Evolutionary conservation across 352 stramenopile species (phyloP).

Genomic region (Phytophthora colocasiae): DNA sequence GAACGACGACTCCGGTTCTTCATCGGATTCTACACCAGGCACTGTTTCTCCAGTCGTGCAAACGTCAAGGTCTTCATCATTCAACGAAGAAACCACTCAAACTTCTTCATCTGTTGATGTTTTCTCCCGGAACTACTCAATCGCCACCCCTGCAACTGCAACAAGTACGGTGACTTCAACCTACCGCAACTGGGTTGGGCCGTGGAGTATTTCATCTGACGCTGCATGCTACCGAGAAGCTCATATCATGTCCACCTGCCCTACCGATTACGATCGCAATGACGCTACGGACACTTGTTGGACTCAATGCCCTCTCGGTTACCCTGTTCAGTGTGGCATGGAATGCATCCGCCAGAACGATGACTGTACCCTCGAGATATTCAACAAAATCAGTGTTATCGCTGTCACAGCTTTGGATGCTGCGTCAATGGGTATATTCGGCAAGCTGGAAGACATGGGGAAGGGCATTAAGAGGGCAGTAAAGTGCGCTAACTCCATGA

Average conservation of each 20-base stretch:
- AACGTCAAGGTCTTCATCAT: background rate
- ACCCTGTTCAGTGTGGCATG: conserved; percentile 54
- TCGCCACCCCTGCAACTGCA: conserved; percentile 13
- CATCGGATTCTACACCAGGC: background rate
- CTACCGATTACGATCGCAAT: conserved; percentile 43
- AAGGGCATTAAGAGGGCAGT: conserved; percentile 13
- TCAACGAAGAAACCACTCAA: background rate
- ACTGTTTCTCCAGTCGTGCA: background rate
- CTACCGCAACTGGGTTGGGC: conserved; percentile 47
- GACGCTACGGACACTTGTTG: conserved; percentile 57
- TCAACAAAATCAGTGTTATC: conserved; percentile 45
- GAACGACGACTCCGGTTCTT: conserved; percentile 6
- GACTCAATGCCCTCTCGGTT: conserved; percentile 56
- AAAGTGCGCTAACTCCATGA: conserved; percentile 18
- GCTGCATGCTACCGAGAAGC: conserved; percentile 29
- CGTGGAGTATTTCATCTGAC: conserved; percentile 21
- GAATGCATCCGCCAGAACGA: conserved; percentile 51
- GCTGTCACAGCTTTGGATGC: conserved; percentile 37
- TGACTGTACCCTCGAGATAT: conserved; percentile 46
- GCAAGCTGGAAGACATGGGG: conserved; percentile 31
- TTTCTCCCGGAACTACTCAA: conserved; percentile 7
- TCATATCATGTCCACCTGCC: conserved; percentile 40
- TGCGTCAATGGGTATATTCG: conserved; percentile 44
- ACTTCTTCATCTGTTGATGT: background rate
- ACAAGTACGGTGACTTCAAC: conserved; percentile 13